phyloP scores from a whole-genome alignment of 2,329 filamentous ascomycete species.

The Aspergillus texensis region DNA sequence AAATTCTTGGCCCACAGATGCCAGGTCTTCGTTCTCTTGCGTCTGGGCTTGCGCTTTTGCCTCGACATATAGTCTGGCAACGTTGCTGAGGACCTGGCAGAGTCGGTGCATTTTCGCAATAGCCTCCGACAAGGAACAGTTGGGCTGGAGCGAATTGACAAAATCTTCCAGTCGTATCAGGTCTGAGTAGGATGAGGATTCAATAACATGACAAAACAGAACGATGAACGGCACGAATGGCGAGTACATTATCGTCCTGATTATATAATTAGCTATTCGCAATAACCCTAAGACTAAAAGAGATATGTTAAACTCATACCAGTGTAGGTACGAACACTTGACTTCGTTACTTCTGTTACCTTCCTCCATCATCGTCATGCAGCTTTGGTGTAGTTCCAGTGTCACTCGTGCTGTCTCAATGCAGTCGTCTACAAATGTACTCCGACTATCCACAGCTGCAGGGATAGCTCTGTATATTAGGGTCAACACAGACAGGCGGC shows the following conservation, averaged over 20 bases:
- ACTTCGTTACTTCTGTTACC: constrained; percentile 24
- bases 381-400: constrained; percentile 36
- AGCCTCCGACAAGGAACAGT: constrained; percentile 58
- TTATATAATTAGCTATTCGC: background rate
- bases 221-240: constrained; percentile 56
- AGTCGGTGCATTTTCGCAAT: constrained; percentile 64
- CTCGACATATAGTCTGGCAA: constrained; percentile 64
- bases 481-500: constrained; percentile 39
- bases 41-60: constrained; percentile 61
- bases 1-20: constrained; percentile 61
- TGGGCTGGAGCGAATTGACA: constrained; percentile 56
- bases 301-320: constrained; percentile 24
- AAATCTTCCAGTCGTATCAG: constrained; percentile 60
- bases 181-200: constrained; percentile 57
- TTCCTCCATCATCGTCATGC: constrained; percentile 30
- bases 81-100: constrained; percentile 63
- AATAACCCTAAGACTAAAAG: no score
- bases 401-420: constrained; percentile 40
- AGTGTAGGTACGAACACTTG: constrained; percentile 41
- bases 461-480: constrained; percentile 47
- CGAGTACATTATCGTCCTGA: constrained; percentile 44
- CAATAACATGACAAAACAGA: constrained; percentile 53
- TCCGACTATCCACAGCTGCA: constrained; percentile 26
- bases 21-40: constrained; percentile 50
- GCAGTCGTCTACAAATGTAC: constrained; percentile 40